These are phyloP conservation scores for Lachnellula suecica DNA, from an alignment of 2,329 filamentous ascomycete genomes.

Conservation along the genomic window DNA sequence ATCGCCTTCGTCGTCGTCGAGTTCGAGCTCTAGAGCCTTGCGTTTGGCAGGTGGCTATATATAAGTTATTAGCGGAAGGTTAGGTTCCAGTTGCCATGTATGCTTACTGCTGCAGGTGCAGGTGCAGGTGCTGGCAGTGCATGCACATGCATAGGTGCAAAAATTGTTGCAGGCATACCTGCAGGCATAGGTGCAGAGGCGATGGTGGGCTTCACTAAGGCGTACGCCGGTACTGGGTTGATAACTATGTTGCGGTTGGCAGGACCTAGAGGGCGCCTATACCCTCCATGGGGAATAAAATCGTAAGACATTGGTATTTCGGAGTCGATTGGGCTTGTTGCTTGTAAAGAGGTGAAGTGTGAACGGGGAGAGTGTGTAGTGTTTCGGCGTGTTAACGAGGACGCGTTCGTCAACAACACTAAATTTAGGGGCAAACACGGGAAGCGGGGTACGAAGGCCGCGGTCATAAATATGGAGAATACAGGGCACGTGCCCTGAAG, in stretches of 20 bases:
- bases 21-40: constrained; percentile 15
- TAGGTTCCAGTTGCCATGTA: background rate
- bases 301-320: background rate
- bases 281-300: background rate
- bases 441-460: too few relatives aligned
- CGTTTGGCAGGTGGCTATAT: constrained; percentile 12
- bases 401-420: too few relatives aligned
- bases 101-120: background rate
- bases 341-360: too few relatives aligned
- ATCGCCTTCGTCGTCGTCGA: constrained; percentile 18
- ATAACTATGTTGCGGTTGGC: background rate
- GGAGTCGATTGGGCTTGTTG: too few relatives aligned
- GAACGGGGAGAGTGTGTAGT: too few relatives aligned
- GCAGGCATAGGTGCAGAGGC: background rate
- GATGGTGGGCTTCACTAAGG: too few relatives aligned
- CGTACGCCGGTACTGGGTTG: too few relatives aligned
- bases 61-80: background rate
- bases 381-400: too few relatives aligned
- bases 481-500: too few relatives aligned
- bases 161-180: background rate
- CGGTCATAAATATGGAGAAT: too few relatives aligned
- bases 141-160: background rate
- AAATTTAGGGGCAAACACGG: too few relatives aligned
- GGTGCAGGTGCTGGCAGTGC: background rate
- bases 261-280: background rate